Percentiles rank a stretch among this genome's conserved stretches.
Evolutionary conservation across 306 rosid genomes (phyloP).

Genomic region (Cicer arietinum): DNA sequence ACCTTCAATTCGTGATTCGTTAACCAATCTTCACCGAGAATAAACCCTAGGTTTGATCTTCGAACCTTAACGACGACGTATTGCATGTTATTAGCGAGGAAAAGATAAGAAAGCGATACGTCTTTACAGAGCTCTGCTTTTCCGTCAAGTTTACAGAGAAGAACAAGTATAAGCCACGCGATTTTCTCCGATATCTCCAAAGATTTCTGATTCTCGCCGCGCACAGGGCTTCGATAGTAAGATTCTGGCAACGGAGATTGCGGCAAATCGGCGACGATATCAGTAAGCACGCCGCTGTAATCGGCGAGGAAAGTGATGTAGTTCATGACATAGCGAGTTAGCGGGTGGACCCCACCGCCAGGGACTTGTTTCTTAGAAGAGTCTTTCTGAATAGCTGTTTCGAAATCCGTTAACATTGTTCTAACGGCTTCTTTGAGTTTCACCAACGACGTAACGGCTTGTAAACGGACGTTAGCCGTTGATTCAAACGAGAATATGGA

Average conservation of each 20-base stretch:
- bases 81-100: slow-evolving; percentile 79
- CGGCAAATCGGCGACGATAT: slow-evolving; percentile 69
- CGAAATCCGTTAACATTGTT: slow-evolving; percentile 66
- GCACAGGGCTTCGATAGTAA: slow-evolving; percentile 50
- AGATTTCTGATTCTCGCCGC: slow-evolving; percentile 36
- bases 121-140: slow-evolving; percentile 68
- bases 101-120: slow-evolving; percentile 75
- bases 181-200: slow-evolving; percentile 53
- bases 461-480: slow-evolving; percentile 53
- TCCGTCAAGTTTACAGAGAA: slow-evolving; percentile 78
- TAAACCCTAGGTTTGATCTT: slow-evolving; percentile 54
- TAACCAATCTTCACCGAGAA: slow-evolving; percentile 71
- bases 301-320: slow-evolving; percentile 69
- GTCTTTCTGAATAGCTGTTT: slow-evolving; percentile 73
- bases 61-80: slow-evolving; percentile 73
- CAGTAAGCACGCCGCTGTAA: slow-evolving; percentile 57
- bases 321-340: slow-evolving; percentile 86
- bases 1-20: slow-evolving; percentile 65
- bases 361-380: slow-evolving; percentile 55
- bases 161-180: slow-evolving; percentile 76
- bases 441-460: slow-evolving; percentile 50
- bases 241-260: slow-evolving; percentile 72
- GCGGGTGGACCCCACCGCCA: slow-evolving; percentile 76
- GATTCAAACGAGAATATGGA: slow-evolving; percentile 74
- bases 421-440: slow-evolving; percentile 57